Evolutionary conservation across 2,329 filamentous ascomycete species (phyloP).

Genomic region (Camillea tinctor): DNA sequence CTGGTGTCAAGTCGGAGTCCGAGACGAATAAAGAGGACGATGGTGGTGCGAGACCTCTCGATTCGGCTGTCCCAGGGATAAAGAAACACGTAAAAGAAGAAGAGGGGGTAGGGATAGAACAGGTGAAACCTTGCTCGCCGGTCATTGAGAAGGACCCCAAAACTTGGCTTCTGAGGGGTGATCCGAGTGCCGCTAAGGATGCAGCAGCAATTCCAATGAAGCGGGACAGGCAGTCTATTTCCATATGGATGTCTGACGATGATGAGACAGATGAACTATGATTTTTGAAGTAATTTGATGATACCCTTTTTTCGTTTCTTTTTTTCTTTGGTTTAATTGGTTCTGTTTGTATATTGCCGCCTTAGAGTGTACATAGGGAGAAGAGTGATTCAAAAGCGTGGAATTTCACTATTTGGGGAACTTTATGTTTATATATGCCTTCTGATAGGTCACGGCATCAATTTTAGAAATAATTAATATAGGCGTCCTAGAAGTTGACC

Average conservation of each 20-base stretch:
- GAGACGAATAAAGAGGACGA: neutral
- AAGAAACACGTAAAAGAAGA: constrained; percentile 5
- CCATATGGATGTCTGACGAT: constrained; percentile 29
- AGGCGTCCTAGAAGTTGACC: neutral
- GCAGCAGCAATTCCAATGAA: constrained; percentile 6
- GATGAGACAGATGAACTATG: constrained; percentile 30
- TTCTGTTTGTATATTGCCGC: too few relatives aligned
- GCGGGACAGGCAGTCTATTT: constrained; percentile 12
- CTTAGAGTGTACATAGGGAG: too few relatives aligned
- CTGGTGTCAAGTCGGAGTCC: constrained; percentile 8
- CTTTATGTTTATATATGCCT: too few relatives aligned
- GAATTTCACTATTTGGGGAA: too few relatives aligned
- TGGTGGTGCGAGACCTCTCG: neutral
- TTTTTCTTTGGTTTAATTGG: neutral
- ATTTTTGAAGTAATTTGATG: constrained; percentile 1
- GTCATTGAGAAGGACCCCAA: constrained; percentile 13
- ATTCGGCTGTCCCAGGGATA: neutral
- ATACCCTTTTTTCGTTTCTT: neutral
- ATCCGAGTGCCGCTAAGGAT: constrained; percentile 7
- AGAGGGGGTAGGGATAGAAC: constrained; percentile 8
- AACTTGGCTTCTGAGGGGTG: neutral
- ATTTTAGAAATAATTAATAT: too few relatives aligned
- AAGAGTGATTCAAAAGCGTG: too few relatives aligned
- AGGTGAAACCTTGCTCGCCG: constrained; percentile 3
- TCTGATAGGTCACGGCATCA: too few relatives aligned